Percentiles rank a stretch among this genome's conserved stretches.
Conservation (phyloP, 257 asterid genomes). For the Solanum phureja region DNA sequence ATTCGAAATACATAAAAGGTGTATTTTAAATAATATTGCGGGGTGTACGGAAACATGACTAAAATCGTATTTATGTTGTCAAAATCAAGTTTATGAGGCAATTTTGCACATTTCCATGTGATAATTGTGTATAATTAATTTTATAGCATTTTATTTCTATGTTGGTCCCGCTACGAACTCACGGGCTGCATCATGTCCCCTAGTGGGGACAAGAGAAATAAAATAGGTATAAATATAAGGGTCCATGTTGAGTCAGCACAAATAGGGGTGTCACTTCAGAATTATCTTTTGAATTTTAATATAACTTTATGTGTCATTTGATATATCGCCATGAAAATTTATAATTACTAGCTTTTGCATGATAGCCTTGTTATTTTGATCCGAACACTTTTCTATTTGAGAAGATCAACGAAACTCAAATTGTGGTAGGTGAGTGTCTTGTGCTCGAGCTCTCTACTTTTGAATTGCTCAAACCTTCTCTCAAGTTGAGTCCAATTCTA, state of each 20-base stretch:
- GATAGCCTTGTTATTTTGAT: no score
- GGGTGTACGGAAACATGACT: neutral
- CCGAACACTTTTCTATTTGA: rapidly evolving
- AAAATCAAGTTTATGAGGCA: neutral
- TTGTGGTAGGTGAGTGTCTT: neutral
- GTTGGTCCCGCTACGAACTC: neutral
- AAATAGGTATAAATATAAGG: neutral
- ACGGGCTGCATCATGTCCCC: neutral
- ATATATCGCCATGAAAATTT: no score
- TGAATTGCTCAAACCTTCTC: no score
- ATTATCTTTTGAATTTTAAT: neutral
- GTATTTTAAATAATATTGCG: neutral
- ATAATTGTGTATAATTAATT: neutral
- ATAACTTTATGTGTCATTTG: neutral
- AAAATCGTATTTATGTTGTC: neutral
- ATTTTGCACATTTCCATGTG: neutral
- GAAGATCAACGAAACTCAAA: neutral
- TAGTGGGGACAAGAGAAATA: neutral
- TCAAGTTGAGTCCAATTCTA: neutral
- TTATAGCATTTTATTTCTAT: neutral
- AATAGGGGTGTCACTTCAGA: neutral
- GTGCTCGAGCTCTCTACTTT: neutral
- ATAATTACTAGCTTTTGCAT: no score
- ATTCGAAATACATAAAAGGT: no score
- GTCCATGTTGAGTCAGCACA: neutral